Evolutionary conservation across 2,329 filamentous ascomycete species (phyloP).

Genomic region (Fusarium beomiforme): DNA sequence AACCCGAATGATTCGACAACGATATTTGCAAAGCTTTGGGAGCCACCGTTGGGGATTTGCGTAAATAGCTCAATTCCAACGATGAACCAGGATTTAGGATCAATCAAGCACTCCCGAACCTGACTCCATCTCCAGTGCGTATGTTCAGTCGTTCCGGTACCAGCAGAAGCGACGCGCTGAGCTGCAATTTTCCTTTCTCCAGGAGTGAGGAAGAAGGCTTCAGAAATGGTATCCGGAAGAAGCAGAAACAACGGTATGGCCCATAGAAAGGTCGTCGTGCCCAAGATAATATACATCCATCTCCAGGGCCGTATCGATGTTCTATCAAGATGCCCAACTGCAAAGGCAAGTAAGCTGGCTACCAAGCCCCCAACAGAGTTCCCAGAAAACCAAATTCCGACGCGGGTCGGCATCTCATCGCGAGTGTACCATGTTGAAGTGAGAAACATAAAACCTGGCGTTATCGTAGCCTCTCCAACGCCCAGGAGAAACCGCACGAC

Average conservation of each 20-base stretch:
- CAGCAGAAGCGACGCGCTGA: constrained; percentile 59
- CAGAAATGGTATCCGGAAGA: constrained; percentile 64
- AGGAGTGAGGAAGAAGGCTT: constrained; percentile 65
- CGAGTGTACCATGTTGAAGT: constrained; percentile 67
- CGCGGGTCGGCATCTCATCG: constrained; percentile 63
- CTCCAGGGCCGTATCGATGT: constrained; percentile 59
- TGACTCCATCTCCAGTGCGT: constrained; percentile 62
- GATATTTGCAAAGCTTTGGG: constrained; percentile 67
- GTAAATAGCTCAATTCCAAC: constrained; percentile 62
- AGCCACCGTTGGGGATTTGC: constrained; percentile 71
- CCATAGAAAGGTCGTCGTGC: constrained; percentile 61
- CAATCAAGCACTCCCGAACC: constrained; percentile 61
- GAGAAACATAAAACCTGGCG: constrained; percentile 65
- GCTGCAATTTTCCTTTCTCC: constrained; percentile 61
- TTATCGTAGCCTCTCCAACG: constrained; percentile 63
- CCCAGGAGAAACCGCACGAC: constrained; percentile 63
- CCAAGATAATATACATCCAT: constrained; percentile 68
- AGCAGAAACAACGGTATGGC: constrained; percentile 57
- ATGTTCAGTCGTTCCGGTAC: constrained; percentile 62
- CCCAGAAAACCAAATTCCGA: constrained; percentile 66
- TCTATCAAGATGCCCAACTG: constrained; percentile 62
- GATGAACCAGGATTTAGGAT: constrained; percentile 70
- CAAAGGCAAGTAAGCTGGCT: constrained; percentile 63
- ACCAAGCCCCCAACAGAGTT: constrained; percentile 60
- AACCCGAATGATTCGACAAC: constrained; percentile 67